Base-by-base conservation (phyloP, 768 basidiomycete species). In the Porphyrellus cyaneotinctus region DNA sequence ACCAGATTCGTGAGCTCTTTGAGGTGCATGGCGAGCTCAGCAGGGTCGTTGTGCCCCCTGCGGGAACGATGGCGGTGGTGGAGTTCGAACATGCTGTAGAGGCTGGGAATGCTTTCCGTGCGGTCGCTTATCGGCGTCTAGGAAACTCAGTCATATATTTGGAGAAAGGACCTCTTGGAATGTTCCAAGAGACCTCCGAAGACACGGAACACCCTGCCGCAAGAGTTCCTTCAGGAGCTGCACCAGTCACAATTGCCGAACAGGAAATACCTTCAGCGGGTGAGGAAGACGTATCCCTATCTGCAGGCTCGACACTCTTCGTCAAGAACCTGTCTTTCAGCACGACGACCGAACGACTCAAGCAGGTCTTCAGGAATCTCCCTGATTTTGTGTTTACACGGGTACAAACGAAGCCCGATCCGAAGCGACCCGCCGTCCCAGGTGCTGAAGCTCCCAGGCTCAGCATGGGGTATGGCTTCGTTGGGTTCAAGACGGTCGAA, bases 401-500 rank as follows among this genome's bases (percentile, higher is more conserved):
- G 15, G 81, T 97, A 7, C 92, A 97, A 68, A 95, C 84, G 32
- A 97, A 97, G 67, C 83, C 87, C 0, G 90, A 95, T 68, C 86
- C 91, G 0, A 90, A 90, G 63, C 76, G 80, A 10, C 79, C 83
- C 2, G 68, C 62, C 2, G 47, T 35, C 3, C 22, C 59, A 15
- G 66, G 65, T 11, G 62, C 50, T 53, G 67, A 64, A 23, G 75
- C 76, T 0, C 76, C 78, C 11, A 76, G 81, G 44, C 72, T 97
- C 45, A 93, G 90, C 66, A 95, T 95, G 91, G 95, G 95, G 0
- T 97, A 95, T 66, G 97, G 95, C 0, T 99, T 99, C 60, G 79
- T 95, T 30, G 95, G 94, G 6, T 98, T 98, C 75, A 82, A 81
- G 65, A 85, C 84, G 24, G 68, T 65, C 0, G 88, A 89, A 10